These are phyloP conservation scores for Verticillium nonalfalfae DNA, from an alignment of 2,329 filamentous ascomycete species.

Conservation along the genomic window DNA sequence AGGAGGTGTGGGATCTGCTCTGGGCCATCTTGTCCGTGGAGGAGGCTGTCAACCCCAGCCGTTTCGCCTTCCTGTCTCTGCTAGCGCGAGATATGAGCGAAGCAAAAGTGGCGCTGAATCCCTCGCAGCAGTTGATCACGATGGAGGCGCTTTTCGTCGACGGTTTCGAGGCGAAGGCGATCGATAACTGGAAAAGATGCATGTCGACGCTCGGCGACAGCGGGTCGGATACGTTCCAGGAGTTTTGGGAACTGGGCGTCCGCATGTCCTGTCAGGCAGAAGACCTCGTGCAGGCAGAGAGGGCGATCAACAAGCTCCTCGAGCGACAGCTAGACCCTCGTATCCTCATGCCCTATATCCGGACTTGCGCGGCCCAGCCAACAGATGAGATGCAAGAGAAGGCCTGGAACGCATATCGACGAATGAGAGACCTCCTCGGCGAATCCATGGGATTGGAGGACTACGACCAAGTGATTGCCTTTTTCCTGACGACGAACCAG, in stretches of 20 bases:
- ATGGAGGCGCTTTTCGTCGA: constrained; percentile 63
- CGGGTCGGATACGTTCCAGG: constrained; percentile 35
- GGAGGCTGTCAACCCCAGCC: constrained; percentile 42
- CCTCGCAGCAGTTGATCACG: constrained; percentile 56
- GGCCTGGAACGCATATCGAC: constrained; percentile 63
- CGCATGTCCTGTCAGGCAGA: constrained; percentile 55
- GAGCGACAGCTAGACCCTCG: constrained; percentile 42
- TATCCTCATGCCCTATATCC: constrained; percentile 63
- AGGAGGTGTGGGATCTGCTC: constrained; percentile 55
- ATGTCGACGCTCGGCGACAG: constrained; percentile 44
- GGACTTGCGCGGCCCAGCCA: constrained; percentile 51
- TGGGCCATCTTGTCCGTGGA: constrained; percentile 57
- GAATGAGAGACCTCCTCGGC: constrained; percentile 55
- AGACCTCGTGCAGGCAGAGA: constrained; percentile 52
- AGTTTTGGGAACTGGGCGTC: constrained; percentile 60
- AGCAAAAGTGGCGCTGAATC: constrained; percentile 46
- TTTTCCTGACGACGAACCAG: constrained; percentile 61
- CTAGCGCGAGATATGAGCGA: constrained; percentile 61
- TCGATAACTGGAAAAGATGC: constrained; percentile 57
- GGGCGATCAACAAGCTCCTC: constrained; percentile 48
- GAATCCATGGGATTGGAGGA: constrained; percentile 61
- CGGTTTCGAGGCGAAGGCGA: constrained; percentile 52
- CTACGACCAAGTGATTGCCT: constrained; percentile 68
- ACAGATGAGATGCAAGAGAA: constrained; percentile 38
- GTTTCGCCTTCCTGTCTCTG: constrained; percentile 53